These are phyloP conservation scores for Hericium alpestre DNA, from an alignment of 768 basidiomycete genomes.

Conservation along the genomic window DNA sequence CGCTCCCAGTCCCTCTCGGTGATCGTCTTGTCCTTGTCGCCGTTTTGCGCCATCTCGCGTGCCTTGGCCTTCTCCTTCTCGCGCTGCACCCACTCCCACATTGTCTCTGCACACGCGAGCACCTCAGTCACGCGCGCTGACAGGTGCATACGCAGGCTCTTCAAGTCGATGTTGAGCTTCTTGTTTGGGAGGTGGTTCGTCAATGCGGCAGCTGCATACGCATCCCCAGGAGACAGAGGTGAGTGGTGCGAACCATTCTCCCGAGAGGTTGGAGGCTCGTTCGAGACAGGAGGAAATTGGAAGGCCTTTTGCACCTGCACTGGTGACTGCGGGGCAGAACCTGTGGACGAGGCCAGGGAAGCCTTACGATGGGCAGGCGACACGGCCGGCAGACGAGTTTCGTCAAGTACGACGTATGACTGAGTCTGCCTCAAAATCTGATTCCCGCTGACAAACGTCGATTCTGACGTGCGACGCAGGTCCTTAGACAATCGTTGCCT, in stretches of 20 bases:
- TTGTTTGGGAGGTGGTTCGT: conserved; percentile 40
- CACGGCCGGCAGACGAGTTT: conserved; percentile 25
- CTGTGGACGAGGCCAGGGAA: no score
- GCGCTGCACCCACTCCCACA: conserved; percentile 66
- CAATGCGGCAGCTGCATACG: not conserved
- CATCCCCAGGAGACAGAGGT: not conserved
- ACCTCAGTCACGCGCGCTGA: conserved; percentile 50
- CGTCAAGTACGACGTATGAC: conserved; percentile 39
- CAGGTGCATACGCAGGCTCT: conserved; percentile 55
- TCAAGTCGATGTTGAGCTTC: conserved; percentile 43
- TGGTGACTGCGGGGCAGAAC: no score
- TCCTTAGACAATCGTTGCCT: not conserved
- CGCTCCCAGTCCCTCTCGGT: not conserved
- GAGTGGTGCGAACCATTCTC: no score
- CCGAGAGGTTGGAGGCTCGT: no score
- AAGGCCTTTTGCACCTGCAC: no score
- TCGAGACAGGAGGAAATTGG: no score
- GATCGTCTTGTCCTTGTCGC: not conserved
- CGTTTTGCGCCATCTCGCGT: not conserved
- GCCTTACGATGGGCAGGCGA: conserved; percentile 16
- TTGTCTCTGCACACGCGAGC: conserved; percentile 60
- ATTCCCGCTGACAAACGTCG: conserved; percentile 1
- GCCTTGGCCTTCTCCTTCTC: conserved; percentile 1
- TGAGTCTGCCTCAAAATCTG: conserved; percentile 19
- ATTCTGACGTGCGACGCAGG: not conserved